These are phyloP conservation scores for Buddleja alternifolia DNA, from an alignment of 257 asterid species.

Conservation along the genomic window DNA sequence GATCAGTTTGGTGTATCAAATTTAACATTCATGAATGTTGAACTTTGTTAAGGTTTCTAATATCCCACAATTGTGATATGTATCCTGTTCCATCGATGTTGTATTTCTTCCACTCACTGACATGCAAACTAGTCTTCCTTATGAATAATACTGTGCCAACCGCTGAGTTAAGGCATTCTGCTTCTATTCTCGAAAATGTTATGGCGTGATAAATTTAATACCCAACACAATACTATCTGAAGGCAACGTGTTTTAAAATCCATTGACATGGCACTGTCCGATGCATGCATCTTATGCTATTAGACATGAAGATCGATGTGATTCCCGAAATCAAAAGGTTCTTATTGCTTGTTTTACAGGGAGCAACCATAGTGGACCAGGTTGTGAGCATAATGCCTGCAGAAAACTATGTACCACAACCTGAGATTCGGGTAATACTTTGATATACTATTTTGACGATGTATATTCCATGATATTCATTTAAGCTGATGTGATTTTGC, in stretches of 20 bases:
- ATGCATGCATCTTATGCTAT: constrained; percentile 16
- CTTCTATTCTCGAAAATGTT: constrained; percentile 2
- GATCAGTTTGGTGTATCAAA: constrained; percentile 12
- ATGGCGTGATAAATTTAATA: constrained; percentile 6
- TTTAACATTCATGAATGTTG: neutral
- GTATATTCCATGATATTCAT: neutral
- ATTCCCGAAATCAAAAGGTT: constrained; percentile 10
- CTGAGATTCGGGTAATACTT: constrained; percentile 28
- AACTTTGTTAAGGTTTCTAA: neutral
- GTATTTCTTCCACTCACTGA: neutral
- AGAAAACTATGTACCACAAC: constrained; percentile 28
- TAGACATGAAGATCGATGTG: constrained; percentile 8
- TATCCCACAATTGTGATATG: neutral
- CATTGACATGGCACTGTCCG: constrained; percentile 5
- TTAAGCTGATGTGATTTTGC: neutral
- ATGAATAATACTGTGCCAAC: neutral
- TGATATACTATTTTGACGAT: neutral
- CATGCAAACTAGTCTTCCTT: constrained; percentile 13
- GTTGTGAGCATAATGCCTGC: constrained; percentile 32
- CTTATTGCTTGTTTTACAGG: constrained; percentile 34
- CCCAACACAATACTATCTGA: neutral
- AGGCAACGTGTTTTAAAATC: neutral
- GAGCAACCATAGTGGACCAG: constrained; percentile 40
- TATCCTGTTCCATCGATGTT: neutral
- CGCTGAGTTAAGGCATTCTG: neutral